phyloP scores from a whole-genome alignment of 345 rosid species.

The Mallotus nudiflorus region DNA sequence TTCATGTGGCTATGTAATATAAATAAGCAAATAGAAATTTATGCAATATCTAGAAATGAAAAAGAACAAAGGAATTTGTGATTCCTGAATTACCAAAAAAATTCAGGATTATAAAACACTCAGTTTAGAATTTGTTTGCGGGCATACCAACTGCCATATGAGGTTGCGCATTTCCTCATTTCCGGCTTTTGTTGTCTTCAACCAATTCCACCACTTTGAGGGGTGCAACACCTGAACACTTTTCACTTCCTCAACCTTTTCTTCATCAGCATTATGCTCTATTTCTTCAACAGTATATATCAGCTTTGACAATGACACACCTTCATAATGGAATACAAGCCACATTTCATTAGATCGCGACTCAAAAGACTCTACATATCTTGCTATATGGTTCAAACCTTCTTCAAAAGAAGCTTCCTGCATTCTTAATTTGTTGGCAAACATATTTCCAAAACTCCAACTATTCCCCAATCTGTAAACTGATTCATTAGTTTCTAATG shows the following conservation, averaged over 20 bases:
- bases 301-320: constrained; percentile 79
- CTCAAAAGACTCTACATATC: constrained; percentile 91
- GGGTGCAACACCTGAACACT: constrained; percentile 65
- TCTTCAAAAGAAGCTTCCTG: constrained; percentile 46
- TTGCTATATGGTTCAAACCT: constrained; percentile 86
- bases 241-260: constrained; percentile 54
- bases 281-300: constrained; percentile 71
- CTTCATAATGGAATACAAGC: constrained; percentile 92
- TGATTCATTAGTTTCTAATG: constrained; percentile 29
- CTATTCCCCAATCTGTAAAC: too few species aligned
- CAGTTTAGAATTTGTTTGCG: constrained; percentile 17
- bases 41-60: too few species aligned
- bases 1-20: not conserved
- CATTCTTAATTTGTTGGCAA: constrained; percentile 26
- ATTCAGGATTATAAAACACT: constrained; percentile 9
- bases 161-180: constrained; percentile 83
- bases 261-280: constrained; percentile 37
- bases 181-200: constrained; percentile 83
- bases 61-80: not conserved
- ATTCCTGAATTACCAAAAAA: constrained; percentile 1
- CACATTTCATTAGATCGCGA: constrained; percentile 86
- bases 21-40: too few species aligned
- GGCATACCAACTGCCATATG: constrained; percentile 79
- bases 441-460: constrained; percentile 36
- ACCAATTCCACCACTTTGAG: constrained; percentile 96